Base-by-base conservation (phyloP, 2,329 filamentous ascomycete species). In the Pseudocercospora vitis region DNA sequence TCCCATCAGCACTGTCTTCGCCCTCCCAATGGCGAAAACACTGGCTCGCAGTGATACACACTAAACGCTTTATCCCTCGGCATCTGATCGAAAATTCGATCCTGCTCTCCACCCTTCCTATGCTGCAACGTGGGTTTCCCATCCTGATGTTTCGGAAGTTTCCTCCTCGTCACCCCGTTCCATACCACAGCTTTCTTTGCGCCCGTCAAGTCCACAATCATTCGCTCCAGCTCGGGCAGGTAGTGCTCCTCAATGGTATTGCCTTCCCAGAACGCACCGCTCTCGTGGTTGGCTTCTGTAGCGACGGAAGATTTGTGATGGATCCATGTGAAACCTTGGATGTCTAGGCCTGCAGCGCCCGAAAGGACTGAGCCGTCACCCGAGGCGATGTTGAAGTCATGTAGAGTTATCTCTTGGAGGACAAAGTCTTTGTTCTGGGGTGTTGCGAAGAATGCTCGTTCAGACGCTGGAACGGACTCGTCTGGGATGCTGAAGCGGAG, bases 401-500 rank as follows among this genome's bases (percentile, higher is more conserved):
- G 28, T 24, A 52, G 49, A 11, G 19, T 24, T 11, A 45, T 37
- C 12, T 35, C 26, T 23, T 49, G 24, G 2, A 23, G 16, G 2
- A 40, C 33, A 21, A 44, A 42, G 26, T 44, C 33, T 33, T 49
- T 53, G 45, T 48, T 49, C 14, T 42, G 45, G 7, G 51, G 46
- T 19, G 37, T 48, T n/a, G 51, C 46, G 45, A 49, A 53, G 33
- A 49, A 40, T 16, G 51, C 35, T 7, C 51, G 35, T 19, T 53
- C 35, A 7, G 44, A 16, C 9, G 51, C 45, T 33, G 51, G 26
- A 9, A 49, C 28, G 1, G 45, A 35, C 16, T 42, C 33, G 28
- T 49, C 45, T 19, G 51, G 51, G n/a, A 45, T 42, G 19, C 44
- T 44, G 33, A 53, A 53, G 24, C 51, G 45, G 24, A 53, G 37